Evolutionary conservation across 2,329 filamentous ascomycete species (phyloP), one percentile per base, ranked within the genome.

Genomic region (Pseudodiploospora longispora): DNA sequence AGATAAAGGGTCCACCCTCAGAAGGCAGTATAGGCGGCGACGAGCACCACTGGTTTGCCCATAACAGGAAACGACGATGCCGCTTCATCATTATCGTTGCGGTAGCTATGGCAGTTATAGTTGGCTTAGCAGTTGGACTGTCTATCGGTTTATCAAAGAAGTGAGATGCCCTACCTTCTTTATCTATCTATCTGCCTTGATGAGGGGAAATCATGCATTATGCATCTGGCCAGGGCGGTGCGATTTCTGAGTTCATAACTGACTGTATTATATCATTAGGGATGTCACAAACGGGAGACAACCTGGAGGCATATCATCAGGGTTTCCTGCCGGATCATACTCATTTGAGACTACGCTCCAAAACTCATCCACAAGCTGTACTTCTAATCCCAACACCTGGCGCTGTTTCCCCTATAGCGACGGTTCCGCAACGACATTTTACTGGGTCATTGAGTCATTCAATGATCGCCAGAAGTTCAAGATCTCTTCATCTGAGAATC

Each of bases 291-390:
- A 31, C 27, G 38, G 38, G 19, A 19, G 19, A 10, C 28, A 12
- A 12, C n/a, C n/a, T 31, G 27, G 38, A 10, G 10, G 38, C 6
- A 19, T n/a, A 12, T 10, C 12, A 8, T 27, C 36, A 8, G 8
- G 30, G 6, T 84, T 84, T 53, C 83, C 82, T 2, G 63, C 74
- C 1, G 83, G 82, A 5, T 71, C 75, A n/a, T 85, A 78, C 59
- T 68, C 74, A 33, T 68, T 86, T 52, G 66, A 72, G 6, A 78
- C 79, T 27, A 74, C 74, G 47, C 74, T 86, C 34, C 66, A 70
- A 40, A 72, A 66, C 5, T 62, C 72, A 2, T 62, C 64, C 10
- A 73, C 76, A 6, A 68, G 68, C 40, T 86, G 83, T 61, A 81
- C 78, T 1, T 70, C 74, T 10, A 72, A 77, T 51, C 51, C 74